Evolutionary conservation across 495 filamentous ascomycete genomes (phyloP), one percentile per base, ranked within the genome.

Genomic region (Penicillium salamii): DNA sequence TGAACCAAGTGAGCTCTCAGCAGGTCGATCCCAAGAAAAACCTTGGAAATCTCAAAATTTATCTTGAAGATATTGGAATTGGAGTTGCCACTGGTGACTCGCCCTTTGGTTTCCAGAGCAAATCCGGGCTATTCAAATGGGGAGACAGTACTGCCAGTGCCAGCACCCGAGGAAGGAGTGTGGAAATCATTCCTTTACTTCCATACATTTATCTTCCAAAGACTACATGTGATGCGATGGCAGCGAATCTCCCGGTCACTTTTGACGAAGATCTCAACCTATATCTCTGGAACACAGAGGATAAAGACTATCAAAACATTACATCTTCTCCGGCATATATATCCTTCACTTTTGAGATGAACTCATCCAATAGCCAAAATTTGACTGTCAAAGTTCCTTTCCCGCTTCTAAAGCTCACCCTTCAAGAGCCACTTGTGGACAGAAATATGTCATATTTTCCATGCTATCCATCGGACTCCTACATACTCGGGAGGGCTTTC

Each of bases 321-420:
- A 26, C 23, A 3, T 26, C 23, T 8, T 26, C 23, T 26, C 23
- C 23, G 8, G 23, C 23, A 26, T 26, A 26, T 26, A 26, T 26
- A 8, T 26, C 23, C 23, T 26, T 26, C 8, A 26, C 23, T 4
- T 26, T 26, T 8, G 23, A 26, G 23, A 26, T 4, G 23, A 8
- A 26, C 8, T 3, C 23, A 8, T 3, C 8, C 4, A 26, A 26
- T 8, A 26, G 4, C 23, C 50, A 59, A 21, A 68, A 72, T 33
- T 52, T 77, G 41, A 69, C 64, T 2, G 77, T 83, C 53, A 80
- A 78, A 13, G 71, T 81, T 8, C 79, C 79, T 3, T 75, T 83
- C 48, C 63, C 62, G 20, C 68, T 80, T 12, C 63, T 83, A 4
- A 78, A 77, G 41, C 72, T 83, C 11, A 79, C 77, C 1, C 61